These are phyloP conservation scores for Anacardium occidentale DNA, from an alignment of 345 rosid species.

Conservation along the genomic window DNA sequence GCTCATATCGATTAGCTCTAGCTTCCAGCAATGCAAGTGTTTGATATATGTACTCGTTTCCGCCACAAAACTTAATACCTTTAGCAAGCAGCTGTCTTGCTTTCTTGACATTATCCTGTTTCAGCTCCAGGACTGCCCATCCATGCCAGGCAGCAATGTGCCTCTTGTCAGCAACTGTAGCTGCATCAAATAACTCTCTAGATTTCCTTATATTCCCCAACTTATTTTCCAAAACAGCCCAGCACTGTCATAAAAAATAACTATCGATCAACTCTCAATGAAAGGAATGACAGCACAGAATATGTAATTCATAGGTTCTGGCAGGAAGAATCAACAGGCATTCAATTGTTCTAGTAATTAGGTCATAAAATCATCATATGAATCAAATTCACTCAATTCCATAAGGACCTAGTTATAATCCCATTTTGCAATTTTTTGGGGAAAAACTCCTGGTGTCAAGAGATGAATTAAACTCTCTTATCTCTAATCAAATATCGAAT, in stretches of 20 bases:
- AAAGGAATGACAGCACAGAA: neutral
- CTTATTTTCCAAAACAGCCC: slow-evolving; percentile 91
- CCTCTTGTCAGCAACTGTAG: slow-evolving; percentile 89
- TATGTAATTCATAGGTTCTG: neutral
- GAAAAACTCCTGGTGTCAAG: too few relatives aligned
- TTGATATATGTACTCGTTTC: slow-evolving; percentile 90
- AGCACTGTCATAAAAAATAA: slow-evolving; percentile 61
- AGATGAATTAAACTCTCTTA: neutral
- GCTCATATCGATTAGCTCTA: slow-evolving; percentile 68
- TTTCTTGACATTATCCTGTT: slow-evolving; percentile 85
- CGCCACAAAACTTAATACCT: slow-evolving; percentile 83
- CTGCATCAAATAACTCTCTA: slow-evolving; percentile 91
- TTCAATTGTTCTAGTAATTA: neutral
- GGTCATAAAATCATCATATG: neutral
- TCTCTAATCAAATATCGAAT: neutral
- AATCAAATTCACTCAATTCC: neutral
- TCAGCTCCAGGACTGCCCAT: slow-evolving; percentile 94
- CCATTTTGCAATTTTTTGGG: neutral
- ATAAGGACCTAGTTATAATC: neutral
- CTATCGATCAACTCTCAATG: slow-evolving; percentile 12
- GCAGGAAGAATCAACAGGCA: neutral
- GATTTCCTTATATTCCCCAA: slow-evolving; percentile 82
- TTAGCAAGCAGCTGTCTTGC: slow-evolving; percentile 89
- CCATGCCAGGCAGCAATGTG: slow-evolving; percentile 99
- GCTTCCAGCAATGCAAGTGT: slow-evolving; percentile 85